phyloP scores from a whole-genome alignment of 2,329 filamentous ascomycete genomes.

The Claviceps arundinis region DNA sequence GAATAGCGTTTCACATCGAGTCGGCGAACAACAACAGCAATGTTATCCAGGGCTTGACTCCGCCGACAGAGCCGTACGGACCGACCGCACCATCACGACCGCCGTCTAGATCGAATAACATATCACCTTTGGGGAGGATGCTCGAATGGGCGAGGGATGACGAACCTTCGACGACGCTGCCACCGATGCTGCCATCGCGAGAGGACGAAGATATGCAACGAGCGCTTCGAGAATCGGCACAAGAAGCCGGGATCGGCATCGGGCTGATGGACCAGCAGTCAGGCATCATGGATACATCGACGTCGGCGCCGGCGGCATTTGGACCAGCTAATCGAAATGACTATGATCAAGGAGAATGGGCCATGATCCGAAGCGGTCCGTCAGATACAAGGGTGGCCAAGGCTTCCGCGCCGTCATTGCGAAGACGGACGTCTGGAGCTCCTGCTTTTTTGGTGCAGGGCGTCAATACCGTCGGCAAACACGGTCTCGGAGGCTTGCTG shows the following conservation, averaged over 20 bases:
- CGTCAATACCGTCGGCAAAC: slow-evolving; percentile 18
- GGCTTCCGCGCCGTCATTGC: slow-evolving; percentile 23
- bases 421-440: slow-evolving; percentile 26
- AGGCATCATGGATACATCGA: slow-evolving; percentile 30
- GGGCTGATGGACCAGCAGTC: slow-evolving; percentile 32
- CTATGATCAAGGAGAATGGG: slow-evolving; percentile 45
- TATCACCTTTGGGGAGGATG: slow-evolving; percentile 41
- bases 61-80: slow-evolving; percentile 26
- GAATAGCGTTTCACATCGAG: slow-evolving; percentile 42
- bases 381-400: slow-evolving; percentile 11
- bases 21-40: slow-evolving; percentile 30
- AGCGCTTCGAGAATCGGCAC: slow-evolving; percentile 42
- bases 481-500: slow-evolving; percentile 38
- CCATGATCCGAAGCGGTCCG: slow-evolving; percentile 35
- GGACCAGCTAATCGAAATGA: slow-evolving; percentile 44
- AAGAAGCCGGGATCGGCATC: slow-evolving; percentile 37
- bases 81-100: slow-evolving; percentile 42
- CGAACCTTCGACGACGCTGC: slow-evolving; percentile 20
- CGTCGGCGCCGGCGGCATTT: slow-evolving; percentile 31
- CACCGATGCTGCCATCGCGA: slow-evolving; percentile 16
- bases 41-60: slow-evolving; percentile 30
- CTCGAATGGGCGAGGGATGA: slow-evolving; percentile 33
- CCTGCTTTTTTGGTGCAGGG: slow-evolving; percentile 39
- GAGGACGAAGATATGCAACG: slow-evolving; percentile 44
- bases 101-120: slow-evolving; percentile 45